These are phyloP conservation scores for Moringa oleifera DNA, from an alignment of 345 rosid genomes.

Conservation along the genomic window DNA sequence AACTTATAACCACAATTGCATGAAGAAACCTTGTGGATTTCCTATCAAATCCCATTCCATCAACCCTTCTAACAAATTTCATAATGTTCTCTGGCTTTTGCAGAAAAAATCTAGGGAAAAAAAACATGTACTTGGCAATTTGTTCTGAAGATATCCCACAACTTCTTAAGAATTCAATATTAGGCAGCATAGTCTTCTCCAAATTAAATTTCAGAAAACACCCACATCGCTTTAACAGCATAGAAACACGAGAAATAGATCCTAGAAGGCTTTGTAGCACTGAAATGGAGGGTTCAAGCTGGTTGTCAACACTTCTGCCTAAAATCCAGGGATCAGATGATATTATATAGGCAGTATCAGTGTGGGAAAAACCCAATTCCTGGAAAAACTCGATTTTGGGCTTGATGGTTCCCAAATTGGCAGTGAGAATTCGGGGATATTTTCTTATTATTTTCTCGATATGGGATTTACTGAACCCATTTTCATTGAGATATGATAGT, in stretches of 20 bases:
- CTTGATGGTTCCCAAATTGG: constrained; percentile 16
- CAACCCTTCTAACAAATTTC: constrained; percentile 20
- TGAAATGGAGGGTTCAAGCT: constrained; percentile 11
- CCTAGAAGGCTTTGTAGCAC: constrained; percentile 21
- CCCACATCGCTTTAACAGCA: constrained; percentile 9
- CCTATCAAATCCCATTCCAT: constrained; percentile 29
- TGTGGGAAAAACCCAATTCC: constrained; percentile 15
- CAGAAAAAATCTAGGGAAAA: constrained; percentile 22
- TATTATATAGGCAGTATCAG: constrained; percentile 17
- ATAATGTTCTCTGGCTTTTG: constrained; percentile 15
- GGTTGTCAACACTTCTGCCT: constrained; percentile 13
- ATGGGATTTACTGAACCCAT: constrained; percentile 24
- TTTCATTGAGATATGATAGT: constrained; percentile 22
- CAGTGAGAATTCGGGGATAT: constrained; percentile 12
- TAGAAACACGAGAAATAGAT: constrained; percentile 12
- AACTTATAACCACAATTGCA: constrained; percentile 23
- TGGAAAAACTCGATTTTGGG: constrained; percentile 28
- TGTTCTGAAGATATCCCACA: constrained; percentile 21
- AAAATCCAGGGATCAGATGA: constrained; percentile 27
- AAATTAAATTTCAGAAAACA: constrained; percentile 24
- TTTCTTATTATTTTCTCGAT: constrained; percentile 17
- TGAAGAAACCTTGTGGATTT: constrained; percentile 22
- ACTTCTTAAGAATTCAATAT: constrained; percentile 16
- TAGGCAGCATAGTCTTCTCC: constrained; percentile 29
- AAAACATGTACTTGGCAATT: constrained; percentile 15